Evolutionary conservation across 257 asterid genomes (phyloP).

Genomic region (Lithospermum erythrorhizon): DNA sequence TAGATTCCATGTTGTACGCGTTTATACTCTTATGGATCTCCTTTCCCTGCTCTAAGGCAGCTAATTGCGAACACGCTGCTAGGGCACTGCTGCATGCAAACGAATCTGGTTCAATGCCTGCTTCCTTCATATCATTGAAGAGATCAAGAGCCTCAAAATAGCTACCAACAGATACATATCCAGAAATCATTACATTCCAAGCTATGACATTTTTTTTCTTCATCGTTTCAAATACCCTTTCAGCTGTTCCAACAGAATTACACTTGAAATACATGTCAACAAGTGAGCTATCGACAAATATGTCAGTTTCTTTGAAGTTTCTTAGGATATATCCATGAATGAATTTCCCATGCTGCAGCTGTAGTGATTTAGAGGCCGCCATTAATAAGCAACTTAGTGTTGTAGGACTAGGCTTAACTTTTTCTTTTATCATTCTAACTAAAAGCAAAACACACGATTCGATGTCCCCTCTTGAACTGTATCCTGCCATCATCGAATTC

Average conservation of each 20-base stretch:
- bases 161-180: conserved; percentile 57
- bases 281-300: conserved; percentile 39
- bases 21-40: conserved; percentile 38
- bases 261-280: conserved; percentile 69
- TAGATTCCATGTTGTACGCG: conserved; percentile 31
- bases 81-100: conserved; percentile 54
- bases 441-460: conserved; percentile 42
- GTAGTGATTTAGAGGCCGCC: conserved; percentile 60
- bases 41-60: conserved; percentile 57
- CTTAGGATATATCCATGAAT: conserved; percentile 47
- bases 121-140: conserved; percentile 40
- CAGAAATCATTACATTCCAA: conserved; percentile 83
- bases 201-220: conserved; percentile 33
- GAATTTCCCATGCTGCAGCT: conserved; percentile 43
- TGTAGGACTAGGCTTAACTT: conserved; percentile 33
- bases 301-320: conserved; percentile 27
- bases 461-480: conserved; percentile 53
- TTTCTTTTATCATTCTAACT: conserved; percentile 35
- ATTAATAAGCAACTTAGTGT: conserved; percentile 48
- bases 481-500: conserved; percentile 69
- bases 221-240: conserved; percentile 28
- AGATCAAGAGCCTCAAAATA: conserved; percentile 56
- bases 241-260: conserved; percentile 32
- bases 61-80: conserved; percentile 63
- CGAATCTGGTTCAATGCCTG: conserved; percentile 41